A percentile compares a stretch with the other conserved stretches of the same genome.
Conservation (phyloP, 2,329 filamentous ascomycete genomes). For the Sclerotinia spermophila region DNA sequence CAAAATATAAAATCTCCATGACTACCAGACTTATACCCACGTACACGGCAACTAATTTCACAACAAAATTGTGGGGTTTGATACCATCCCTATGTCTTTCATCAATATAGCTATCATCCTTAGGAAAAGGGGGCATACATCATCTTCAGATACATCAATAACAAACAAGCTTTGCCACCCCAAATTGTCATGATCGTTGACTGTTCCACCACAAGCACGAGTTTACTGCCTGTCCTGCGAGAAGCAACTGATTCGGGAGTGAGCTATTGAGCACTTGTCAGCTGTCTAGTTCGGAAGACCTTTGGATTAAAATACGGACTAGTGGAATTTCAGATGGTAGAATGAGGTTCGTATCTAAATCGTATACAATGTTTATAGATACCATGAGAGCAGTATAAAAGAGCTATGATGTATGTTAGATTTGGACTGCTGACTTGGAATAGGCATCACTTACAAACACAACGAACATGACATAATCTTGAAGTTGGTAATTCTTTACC, state of each 20-base stretch:
- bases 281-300: not conserved
- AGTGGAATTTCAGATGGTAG: slow-evolving; percentile 43
- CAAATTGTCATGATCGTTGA: slow-evolving; percentile 58
- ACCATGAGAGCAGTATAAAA: slow-evolving; percentile 54
- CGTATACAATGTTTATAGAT: slow-evolving; percentile 51
- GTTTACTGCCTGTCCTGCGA: slow-evolving; percentile 51
- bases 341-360: slow-evolving; percentile 59
- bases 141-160: slow-evolving; percentile 55
- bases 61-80: slow-evolving; percentile 42
- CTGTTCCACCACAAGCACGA: slow-evolving; percentile 59
- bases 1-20: slow-evolving; percentile 49
- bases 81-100: not conserved
- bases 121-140: slow-evolving; percentile 36
- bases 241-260: slow-evolving; percentile 40
- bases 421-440: not conserved
- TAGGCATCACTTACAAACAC: slow-evolving; percentile 43
- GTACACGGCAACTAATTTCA: slow-evolving; percentile 49
- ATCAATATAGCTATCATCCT: not conserved
- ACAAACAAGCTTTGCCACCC: slow-evolving; percentile 53
- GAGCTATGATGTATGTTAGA: slow-evolving; percentile 31
- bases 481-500: slow-evolving; percentile 48
- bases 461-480: slow-evolving; percentile 55
- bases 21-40: slow-evolving; percentile 46
- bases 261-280: slow-evolving; percentile 34
- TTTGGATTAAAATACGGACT: not conserved